phyloP scores from a whole-genome alignment of 2,329 filamentous ascomycete species.

The Tolypocladium ovalisporum region DNA sequence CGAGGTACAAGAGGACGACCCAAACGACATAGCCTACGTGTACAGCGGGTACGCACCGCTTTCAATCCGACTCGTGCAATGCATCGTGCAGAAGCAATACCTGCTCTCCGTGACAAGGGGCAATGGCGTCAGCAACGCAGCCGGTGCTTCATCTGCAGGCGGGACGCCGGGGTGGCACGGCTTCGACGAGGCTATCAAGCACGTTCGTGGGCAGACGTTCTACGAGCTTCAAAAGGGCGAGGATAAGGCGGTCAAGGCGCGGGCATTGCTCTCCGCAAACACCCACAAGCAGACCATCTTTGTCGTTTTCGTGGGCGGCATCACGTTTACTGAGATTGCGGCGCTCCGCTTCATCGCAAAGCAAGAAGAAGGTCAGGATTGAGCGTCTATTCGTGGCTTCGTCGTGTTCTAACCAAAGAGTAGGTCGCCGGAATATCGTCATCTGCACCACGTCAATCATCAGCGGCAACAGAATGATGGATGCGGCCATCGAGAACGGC shows the following conservation, averaged over 20 bases:
- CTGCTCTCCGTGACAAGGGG: constrained; percentile 61
- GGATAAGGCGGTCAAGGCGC: constrained; percentile 81
- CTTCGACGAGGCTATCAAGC: constrained; percentile 85
- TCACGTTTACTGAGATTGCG: constrained; percentile 93
- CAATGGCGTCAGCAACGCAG: constrained; percentile 26
- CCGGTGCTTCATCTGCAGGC: constrained; percentile 29
- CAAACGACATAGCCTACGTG: constrained; percentile 92
- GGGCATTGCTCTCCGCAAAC: constrained; percentile 72
- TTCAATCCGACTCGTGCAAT: constrained; percentile 83
- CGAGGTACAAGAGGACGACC: constrained; percentile 90
- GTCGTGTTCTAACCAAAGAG: constrained; percentile 5
- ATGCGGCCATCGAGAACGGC: constrained; percentile 65
- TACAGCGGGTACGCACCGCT: constrained; percentile 95
- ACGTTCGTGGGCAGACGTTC: constrained; percentile 79
- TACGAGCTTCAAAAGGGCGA: constrained; percentile 87
- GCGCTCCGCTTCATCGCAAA: constrained; percentile 82
- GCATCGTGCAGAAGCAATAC: constrained; percentile 82
- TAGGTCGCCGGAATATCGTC: constrained; percentile 68
- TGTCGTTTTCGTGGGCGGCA: constrained; percentile 95
- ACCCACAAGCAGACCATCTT: constrained; percentile 75
- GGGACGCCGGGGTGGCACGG: constrained; percentile 78
- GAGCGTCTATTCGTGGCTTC: neutral
- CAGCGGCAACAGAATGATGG: constrained; percentile 82
- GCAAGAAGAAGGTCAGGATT: constrained; percentile 57
- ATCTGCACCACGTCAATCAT: constrained; percentile 90